These are phyloP conservation scores for Pleurotus djamor DNA, from an alignment of 768 basidiomycete species.

Conservation along the genomic window DNA sequence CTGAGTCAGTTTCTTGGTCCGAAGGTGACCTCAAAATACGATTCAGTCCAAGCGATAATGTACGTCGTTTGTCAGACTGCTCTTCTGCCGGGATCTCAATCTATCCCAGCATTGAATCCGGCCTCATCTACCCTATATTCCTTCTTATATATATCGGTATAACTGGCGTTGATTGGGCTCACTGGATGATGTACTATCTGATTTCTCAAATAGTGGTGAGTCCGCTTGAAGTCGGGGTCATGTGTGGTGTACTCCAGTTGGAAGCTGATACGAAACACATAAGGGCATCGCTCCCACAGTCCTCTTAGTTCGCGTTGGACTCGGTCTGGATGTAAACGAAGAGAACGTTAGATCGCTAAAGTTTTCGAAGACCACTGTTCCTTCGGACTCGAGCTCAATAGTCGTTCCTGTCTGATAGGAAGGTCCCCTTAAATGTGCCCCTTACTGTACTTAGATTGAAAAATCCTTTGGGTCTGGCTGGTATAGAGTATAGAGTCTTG, in stretches of 20 bases:
- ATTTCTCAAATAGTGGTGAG: not conserved
- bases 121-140: not conserved
- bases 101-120: not conserved
- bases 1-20: not conserved
- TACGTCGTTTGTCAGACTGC: not conserved
- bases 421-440: too few species aligned
- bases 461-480: too few species aligned
- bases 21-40: not conserved
- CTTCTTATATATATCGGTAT: not conserved
- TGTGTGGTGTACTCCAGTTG: too few species aligned
- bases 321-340: not conserved
- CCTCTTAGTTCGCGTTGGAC: not conserved
- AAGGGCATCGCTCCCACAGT: constrained; percentile 1
- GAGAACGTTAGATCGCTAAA: not conserved
- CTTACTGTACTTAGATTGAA: too few species aligned
- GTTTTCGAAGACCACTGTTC: not conserved
- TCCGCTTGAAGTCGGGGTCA: not conserved
- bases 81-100: too few species aligned
- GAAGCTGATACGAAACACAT: not conserved
- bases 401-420: too few species aligned
- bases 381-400: not conserved
- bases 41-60: not conserved
- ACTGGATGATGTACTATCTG: not conserved
- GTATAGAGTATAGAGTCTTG: too few species aligned
- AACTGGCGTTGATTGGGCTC: not conserved